These are phyloP conservation scores for Boletus reticulatus DNA, from an alignment of 768 basidiomycete genomes.

Conservation along the genomic window DNA sequence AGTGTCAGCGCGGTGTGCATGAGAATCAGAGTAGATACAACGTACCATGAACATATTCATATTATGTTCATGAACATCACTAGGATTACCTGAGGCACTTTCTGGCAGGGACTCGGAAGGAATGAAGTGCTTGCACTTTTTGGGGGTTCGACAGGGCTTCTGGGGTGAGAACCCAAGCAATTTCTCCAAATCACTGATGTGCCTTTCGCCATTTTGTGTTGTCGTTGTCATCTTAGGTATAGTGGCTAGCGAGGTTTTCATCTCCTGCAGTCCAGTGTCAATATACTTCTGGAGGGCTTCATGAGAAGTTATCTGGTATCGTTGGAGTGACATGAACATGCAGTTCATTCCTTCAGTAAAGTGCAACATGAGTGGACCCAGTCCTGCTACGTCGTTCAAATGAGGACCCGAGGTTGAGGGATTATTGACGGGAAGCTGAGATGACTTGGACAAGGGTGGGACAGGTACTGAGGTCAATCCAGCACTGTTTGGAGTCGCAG, in stretches of 20 bases:
- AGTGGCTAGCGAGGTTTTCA: not conserved
- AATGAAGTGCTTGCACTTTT: not conserved
- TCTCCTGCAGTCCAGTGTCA: not conserved
- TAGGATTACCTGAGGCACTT: not conserved
- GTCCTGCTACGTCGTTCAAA: not conserved
- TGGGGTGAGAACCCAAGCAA: not conserved
- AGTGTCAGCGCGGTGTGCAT: not conserved
- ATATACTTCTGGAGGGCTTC: not conserved
- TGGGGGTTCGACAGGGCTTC: not conserved
- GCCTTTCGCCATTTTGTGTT: not conserved
- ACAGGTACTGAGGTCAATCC: not conserved
- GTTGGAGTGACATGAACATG: not conserved
- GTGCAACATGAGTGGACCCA: not conserved
- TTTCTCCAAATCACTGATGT: not conserved
- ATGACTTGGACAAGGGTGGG: not conserved
- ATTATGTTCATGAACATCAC: not conserved
- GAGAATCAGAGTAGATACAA: not conserved
- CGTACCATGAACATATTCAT: not conserved
- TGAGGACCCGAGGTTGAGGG: not conserved
- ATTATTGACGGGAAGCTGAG: not conserved
- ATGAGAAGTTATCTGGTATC: not conserved
- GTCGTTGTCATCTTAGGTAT: not conserved
- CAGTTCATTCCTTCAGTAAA: not conserved
- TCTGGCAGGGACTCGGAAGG: not conserved
- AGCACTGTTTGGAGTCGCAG: not conserved